A percentile compares a stretch with the other conserved stretches of the same genome.
phyloP scores from a whole-genome alignment of 257 asterid genomes.

The Nicotiana tabacum region DNA sequence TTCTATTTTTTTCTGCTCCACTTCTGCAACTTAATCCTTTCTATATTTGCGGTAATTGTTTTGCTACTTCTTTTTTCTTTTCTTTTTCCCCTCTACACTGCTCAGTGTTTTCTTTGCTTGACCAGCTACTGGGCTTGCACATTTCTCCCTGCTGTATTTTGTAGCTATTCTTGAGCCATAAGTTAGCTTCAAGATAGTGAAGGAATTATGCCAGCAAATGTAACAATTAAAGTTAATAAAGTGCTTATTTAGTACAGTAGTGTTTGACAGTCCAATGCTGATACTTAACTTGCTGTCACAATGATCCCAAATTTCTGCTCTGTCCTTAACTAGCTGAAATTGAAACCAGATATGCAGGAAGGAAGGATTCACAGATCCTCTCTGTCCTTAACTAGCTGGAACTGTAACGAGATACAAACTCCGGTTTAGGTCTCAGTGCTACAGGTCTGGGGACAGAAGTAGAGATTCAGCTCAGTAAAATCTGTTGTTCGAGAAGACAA shows the following conservation, averaged over 20 bases:
- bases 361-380: no score
- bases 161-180: not conserved
- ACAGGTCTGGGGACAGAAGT: no score
- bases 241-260: not conserved
- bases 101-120: not conserved
- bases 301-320: not conserved
- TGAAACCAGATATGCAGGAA: not conserved
- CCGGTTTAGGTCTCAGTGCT: no score
- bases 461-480: no score
- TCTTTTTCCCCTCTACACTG: not conserved
- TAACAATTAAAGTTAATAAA: not conserved
- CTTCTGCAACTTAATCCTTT: no score
- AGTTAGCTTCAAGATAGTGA: not conserved
- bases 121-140: not conserved
- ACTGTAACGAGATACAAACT: no score
- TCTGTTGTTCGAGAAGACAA: no score
- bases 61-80: not conserved
- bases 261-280: not conserved
- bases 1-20: no score
- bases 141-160: not conserved
- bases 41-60: no score
- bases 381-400: no score
- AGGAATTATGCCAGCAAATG: not conserved
- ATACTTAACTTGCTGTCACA: not conserved
- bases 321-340: not conserved